Conservation (phyloP, 1,284 basidiomycete genomes). For the Mrakiaceae sp. region DNA sequence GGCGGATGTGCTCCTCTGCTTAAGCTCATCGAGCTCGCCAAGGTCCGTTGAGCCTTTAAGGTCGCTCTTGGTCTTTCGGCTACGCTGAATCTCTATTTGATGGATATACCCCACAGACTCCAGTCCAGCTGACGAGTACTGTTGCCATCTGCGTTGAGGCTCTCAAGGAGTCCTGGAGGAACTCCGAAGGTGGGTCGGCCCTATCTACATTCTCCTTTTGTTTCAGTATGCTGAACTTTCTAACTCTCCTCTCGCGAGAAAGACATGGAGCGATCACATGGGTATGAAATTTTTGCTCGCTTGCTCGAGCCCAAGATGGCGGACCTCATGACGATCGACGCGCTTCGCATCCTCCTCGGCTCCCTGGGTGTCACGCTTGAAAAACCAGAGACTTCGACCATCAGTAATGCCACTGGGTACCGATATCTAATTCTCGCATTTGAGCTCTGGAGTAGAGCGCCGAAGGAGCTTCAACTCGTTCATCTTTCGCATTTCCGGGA, state of each 20-base stretch:
- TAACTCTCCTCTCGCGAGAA: not conserved
- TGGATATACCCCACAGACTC: conserved; percentile 38
- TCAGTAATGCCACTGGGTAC: conserved; percentile 74
- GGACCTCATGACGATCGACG: conserved; percentile 60
- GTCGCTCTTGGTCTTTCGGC: not conserved
- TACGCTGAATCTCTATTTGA: not conserved
- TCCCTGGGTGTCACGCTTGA: conserved; percentile 74
- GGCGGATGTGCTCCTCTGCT: conserved; percentile 70
- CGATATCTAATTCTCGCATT: conserved; percentile 76
- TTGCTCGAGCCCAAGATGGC: conserved; percentile 59
- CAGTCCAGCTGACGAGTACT: conserved; percentile 59
- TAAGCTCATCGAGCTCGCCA: conserved; percentile 64
- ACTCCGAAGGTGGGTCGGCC: conserved; percentile 47
- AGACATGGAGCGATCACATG: conserved; percentile 75
- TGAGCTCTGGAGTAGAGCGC: conserved; percentile 70
- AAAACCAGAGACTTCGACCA: conserved; percentile 67
- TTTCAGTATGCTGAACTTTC: not conserved
- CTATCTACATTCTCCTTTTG: too few relatives aligned
- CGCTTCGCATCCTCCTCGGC: conserved; percentile 66
- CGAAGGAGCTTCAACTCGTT: conserved; percentile 54
- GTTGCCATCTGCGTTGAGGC: conserved; percentile 64
- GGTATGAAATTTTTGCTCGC: conserved; percentile 73
- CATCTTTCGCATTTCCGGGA: conserved; percentile 71
- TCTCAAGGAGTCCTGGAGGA: conserved; percentile 74
- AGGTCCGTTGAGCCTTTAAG: conserved; percentile 38